phyloP scores from a whole-genome alignment of 2,329 filamentous ascomycete genomes.

The Geosmithia flava region DNA sequence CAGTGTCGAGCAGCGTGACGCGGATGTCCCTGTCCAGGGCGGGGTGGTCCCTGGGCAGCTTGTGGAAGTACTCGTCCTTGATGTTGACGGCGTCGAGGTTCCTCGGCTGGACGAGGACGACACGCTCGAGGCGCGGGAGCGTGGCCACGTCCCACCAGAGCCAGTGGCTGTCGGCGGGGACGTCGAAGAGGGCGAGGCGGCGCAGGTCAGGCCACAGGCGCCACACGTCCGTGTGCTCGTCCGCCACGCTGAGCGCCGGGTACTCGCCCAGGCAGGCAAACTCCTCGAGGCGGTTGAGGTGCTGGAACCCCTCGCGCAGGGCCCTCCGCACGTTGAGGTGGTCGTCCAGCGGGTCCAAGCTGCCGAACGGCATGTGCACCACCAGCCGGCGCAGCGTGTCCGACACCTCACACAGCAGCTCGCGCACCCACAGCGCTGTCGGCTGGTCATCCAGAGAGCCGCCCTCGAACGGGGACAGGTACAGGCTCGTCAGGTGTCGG shows the following conservation, averaged over 20 bases:
- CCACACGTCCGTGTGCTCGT: conserved; percentile 26
- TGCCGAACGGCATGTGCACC: conserved; percentile 33
- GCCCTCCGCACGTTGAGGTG: conserved; percentile 23
- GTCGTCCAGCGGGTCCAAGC: conserved; percentile 27
- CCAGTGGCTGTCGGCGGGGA: conserved; percentile 20
- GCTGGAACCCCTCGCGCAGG: conserved; percentile 30
- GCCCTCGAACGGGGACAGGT: conserved; percentile 23
- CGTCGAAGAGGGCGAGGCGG: conserved; percentile 29
- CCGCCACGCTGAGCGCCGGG: conserved; percentile 21
- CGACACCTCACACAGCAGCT: conserved; percentile 27
- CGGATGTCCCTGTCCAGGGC: conserved; percentile 13
- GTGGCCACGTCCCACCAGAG: conserved; percentile 25
- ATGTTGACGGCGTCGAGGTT: conserved; percentile 18
- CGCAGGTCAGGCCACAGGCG: conserved; percentile 26
- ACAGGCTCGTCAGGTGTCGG: conserved; percentile 24
- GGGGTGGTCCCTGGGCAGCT: conserved; percentile 12
- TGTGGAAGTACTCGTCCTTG: conserved; percentile 28
- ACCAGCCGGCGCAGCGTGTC: conserved; percentile 29
- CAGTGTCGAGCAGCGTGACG: conserved; percentile 18
- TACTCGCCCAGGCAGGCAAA: conserved; percentile 35
- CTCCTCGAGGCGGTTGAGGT: conserved; percentile 30
- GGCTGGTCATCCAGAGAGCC: conserved; percentile 22
- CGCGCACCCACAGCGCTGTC: conserved; percentile 24
- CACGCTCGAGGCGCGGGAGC: conserved; percentile 21
- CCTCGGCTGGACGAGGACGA: conserved; percentile 27